Base-by-base conservation (phyloP, 2,329 filamentous ascomycete species). In the Penicillium brevicompactum region DNA sequence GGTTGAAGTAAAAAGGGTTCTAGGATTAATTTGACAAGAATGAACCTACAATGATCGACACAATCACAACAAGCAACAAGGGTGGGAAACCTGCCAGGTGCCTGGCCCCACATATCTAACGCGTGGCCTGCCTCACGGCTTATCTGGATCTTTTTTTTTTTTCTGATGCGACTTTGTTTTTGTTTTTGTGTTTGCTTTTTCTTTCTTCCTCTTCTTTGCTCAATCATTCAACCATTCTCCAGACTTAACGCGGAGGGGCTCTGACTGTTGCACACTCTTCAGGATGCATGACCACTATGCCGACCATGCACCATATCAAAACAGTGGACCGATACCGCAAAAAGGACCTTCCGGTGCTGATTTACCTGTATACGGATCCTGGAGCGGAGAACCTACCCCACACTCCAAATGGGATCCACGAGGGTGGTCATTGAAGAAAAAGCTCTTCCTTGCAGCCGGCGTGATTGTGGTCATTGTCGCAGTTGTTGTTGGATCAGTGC, bases 401-500 rank as follows among this genome's bases (percentile, higher is more conserved):
- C 44, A 54, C 32, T 54, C 52, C 7, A 54, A 24, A 51, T 54
- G 52, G 52, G 52, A 54, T 13, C 52, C 52, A 2, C 52, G 52
- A 16, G 52, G 47, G 24, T 54, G 52, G 52, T 54, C 52, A 10
- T 27, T 54, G 32, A 54, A 46, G 32, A 54, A 34, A 16, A 54
- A 54, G 34, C 31, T 54, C n/a, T 34, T 54, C 13, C 18, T 54
- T 11, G 52, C 46, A 11, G 24, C 21, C 11, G 46, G 52, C 1
- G 75, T 64, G 10, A 63, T 75, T 2, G 63, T 74, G 3, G 49
- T 78, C 2, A 63, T 64, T 10, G 45, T 64, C 9, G 62, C 81
- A 10, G 62, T 85, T 10, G 64, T 82, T 48, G 74, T 81, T 14
- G 75, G 81, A 13, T 64, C 65, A 2, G 73, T 72, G n/a, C 67